A percentile compares a stretch with the other conserved stretches of the same genome.
phyloP scores from a whole-genome alignment of 192 early-diverging fungal species.

The Linnemannia zychae region DNA sequence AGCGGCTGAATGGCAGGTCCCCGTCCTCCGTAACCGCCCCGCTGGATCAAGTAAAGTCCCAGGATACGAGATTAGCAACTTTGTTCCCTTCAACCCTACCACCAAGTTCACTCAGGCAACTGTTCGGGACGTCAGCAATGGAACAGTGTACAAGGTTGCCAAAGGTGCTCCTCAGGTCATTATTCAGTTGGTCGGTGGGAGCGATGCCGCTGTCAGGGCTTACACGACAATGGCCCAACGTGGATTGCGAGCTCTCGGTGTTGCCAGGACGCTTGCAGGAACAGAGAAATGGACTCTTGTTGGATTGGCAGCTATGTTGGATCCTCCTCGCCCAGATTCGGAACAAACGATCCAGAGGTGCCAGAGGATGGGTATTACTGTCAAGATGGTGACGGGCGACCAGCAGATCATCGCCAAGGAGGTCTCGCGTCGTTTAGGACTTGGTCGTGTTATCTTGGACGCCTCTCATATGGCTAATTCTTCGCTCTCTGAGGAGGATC shows the following conservation, averaged over 20 bases:
- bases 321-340: conserved; percentile 79
- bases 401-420: conserved; percentile 81
- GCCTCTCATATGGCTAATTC: conserved; percentile 68
- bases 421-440: conserved; percentile 77
- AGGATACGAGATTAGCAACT: conserved; percentile 75
- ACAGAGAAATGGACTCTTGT: conserved; percentile 72
- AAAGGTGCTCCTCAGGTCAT: conserved; percentile 87
- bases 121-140: conserved; percentile 63
- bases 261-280: conserved; percentile 68
- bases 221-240: conserved; percentile 73
- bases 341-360: conserved; percentile 77
- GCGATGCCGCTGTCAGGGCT: conserved; percentile 64
- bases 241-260: conserved; percentile 81
- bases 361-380: conserved; percentile 70
- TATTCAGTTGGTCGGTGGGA: conserved; percentile 62
- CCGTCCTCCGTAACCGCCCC: conserved; percentile 58
- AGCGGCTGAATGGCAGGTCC: conserved; percentile 67
- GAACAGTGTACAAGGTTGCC: conserved; percentile 69
- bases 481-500: conserved; percentile 59
- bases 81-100: conserved; percentile 81
- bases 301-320: conserved; percentile 75
- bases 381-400: conserved; percentile 89
- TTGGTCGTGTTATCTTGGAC: conserved; percentile 76
- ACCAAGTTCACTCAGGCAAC: conserved; percentile 80
- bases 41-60: conserved; percentile 65